Base-by-base conservation (phyloP, 345 rosid species). In the Laguncularia racemosa region DNA sequence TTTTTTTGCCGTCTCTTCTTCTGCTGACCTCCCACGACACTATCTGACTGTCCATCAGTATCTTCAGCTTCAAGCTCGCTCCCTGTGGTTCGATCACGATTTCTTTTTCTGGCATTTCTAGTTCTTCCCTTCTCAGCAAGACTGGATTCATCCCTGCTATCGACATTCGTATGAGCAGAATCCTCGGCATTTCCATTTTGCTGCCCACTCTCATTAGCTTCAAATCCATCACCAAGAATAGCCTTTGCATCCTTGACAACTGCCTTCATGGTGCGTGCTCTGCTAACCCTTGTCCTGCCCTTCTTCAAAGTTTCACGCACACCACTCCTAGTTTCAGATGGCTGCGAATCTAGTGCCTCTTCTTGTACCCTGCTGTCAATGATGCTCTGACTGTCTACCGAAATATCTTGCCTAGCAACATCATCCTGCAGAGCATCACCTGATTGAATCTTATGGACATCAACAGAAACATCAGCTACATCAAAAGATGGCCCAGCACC, bases 231-330 rank as follows among this genome's bases (percentile, higher is more conserved):
- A 54, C 95, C 97, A 65, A 81, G 76, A 55, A 89, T 65, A 54
- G 78, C 78, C 64, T 84, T 80, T 5, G 85, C 95, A 52, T 89
- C 99, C 64, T 79, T 74, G 2, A 86, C 95, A 73, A 81, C 89
- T 46, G 72, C 88, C 77, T 89, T 93, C 57, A 89, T 81, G 55
- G 96, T 67, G 46, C 81, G 86, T 21, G 85, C 81, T 74, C 91
- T 83, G 61, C 67, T 73, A 54, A 76, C 65, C 71, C 80, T 80
- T 26, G 81, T 54, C 71, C 70, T 79, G 70, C 83, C 78, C 68
- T 79, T 80, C 71, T 62, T 67, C 20, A 45, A 80, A 66, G 76
- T 62, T 70, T 67, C 50, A 12, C 15, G 82, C 50, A 43, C 60
- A 55, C 81, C 81, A 59, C 45, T 73, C 48, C 69, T 81, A 46